phyloP scores from a whole-genome alignment of 495 filamentous ascomycete species.

The Penicillium cosmopolitanum region DNA sequence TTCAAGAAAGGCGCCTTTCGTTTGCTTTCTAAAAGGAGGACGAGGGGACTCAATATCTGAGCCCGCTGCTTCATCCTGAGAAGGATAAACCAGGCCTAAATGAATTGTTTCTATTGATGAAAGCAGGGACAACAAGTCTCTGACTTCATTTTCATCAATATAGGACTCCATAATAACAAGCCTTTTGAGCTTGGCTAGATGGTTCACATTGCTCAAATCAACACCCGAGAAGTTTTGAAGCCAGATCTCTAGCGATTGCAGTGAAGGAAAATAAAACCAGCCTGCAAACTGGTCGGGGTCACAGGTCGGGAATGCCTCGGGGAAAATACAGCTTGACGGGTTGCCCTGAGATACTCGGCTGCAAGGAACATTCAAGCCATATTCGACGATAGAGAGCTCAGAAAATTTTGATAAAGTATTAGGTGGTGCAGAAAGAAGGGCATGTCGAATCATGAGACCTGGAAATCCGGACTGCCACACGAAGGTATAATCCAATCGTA shows the following conservation, averaged over 20 bases:
- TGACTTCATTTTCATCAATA: background rate
- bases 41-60: background rate
- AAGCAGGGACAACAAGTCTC: background rate
- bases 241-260: conserved; percentile 15
- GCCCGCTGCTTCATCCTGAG: background rate
- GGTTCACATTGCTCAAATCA: background rate
- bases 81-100: background rate
- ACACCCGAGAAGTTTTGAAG: background rate
- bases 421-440: conserved; percentile 9
- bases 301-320: background rate
- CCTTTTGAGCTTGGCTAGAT: background rate
- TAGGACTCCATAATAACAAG: background rate
- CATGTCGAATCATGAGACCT: conserved; percentile 15
- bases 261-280: conserved; percentile 15
- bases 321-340: background rate
- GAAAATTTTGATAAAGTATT: conserved; percentile 6
- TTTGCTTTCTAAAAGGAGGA: background rate
- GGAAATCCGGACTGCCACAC: conserved; percentile 1
- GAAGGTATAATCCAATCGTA: conserved; percentile 13
- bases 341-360: background rate
- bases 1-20: background rate
- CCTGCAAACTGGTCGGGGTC: conserved; percentile 1
- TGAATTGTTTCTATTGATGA: background rate
- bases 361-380: conserved; percentile 10
- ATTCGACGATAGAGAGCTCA: conserved; percentile 12